A percentile compares a stretch with the other conserved stretches of the same genome.
Conservation (phyloP, 768 basidiomycete genomes). For the Tubosaeta sp. region DNA sequence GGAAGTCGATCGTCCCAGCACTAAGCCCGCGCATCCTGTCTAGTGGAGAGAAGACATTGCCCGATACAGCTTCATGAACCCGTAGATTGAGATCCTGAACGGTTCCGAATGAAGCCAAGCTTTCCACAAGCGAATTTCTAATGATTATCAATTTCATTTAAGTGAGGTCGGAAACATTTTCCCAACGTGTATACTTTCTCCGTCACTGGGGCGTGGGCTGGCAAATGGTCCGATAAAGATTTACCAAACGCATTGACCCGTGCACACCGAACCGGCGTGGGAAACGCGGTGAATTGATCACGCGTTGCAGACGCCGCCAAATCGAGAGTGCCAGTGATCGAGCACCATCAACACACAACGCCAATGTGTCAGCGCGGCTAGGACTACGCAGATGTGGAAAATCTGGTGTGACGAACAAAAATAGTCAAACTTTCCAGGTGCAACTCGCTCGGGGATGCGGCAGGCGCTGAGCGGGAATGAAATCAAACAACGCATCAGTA, state of each 20-base stretch:
- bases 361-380: slow-evolving; percentile 69
- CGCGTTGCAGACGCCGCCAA: slow-evolving; percentile 17
- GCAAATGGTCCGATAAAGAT: slow-evolving; percentile 19
- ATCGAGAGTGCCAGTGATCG: slow-evolving; percentile 49
- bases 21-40: slow-evolving; percentile 18
- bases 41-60: slow-evolving; percentile 6
- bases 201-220: slow-evolving; percentile 22
- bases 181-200: slow-evolving; percentile 30
- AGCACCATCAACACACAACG: slow-evolving; percentile 51
- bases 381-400: slow-evolving; percentile 77
- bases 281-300: slow-evolving; percentile 25
- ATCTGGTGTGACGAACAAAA: slow-evolving; percentile 85
- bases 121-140: slow-evolving; percentile 23
- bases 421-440: slow-evolving; percentile 76
- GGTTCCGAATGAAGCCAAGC: slow-evolving; percentile 20
- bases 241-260: slow-evolving; percentile 17
- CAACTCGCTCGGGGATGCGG: slow-evolving; percentile 71
- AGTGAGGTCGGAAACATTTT: slow-evolving; percentile 16
- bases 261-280: slow-evolving; percentile 17
- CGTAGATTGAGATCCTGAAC: slow-evolving; percentile 10
- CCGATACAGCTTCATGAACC: slow-evolving; percentile 9
- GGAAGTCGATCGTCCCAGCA: slow-evolving; percentile 22
- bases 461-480: slow-evolving; percentile 62
- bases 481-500: slow-evolving; percentile 21
- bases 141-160: slow-evolving; percentile 29